Percentiles rank a stretch among this genome's conserved stretches.
phyloP scores from a whole-genome alignment of 345 rosid genomes.

The Ceriops zippeliana region DNA sequence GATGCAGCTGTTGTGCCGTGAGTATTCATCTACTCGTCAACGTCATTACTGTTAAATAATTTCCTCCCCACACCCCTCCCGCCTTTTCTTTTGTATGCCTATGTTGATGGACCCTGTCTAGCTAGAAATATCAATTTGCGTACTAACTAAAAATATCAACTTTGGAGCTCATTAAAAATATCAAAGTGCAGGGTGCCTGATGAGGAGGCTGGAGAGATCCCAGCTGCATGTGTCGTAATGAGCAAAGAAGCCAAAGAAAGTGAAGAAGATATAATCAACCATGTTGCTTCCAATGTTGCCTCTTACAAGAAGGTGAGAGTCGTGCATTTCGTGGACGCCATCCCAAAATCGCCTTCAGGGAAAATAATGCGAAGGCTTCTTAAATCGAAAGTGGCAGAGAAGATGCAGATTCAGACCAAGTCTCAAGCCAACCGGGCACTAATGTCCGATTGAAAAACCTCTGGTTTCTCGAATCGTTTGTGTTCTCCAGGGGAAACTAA shows the following conservation, averaged over 20 bases:
- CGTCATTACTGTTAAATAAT: too few species aligned
- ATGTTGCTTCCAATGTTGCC: constrained; percentile 75
- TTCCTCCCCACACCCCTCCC: too few species aligned
- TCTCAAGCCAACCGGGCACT: not conserved
- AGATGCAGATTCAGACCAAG: constrained; percentile 15
- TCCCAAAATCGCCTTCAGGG: constrained; percentile 90
- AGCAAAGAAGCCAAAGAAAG: constrained; percentile 50
- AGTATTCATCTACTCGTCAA: constrained; percentile 22
- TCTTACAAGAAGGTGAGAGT: constrained; percentile 76
- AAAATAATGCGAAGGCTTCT: constrained; percentile 83
- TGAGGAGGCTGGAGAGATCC: constrained; percentile 94
- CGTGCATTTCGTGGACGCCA: constrained; percentile 66
- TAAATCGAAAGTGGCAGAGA: constrained; percentile 48
- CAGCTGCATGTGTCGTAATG: constrained; percentile 81
- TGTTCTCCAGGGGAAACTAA: too few species aligned
- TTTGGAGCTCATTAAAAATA: not conserved
- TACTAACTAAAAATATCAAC: not conserved
- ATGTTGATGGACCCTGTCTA: too few species aligned
- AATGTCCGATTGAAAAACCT: not conserved
- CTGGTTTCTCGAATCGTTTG: too few species aligned
- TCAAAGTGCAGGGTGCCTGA: constrained; percentile 56
- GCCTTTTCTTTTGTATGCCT: too few species aligned
- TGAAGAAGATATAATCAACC: constrained; percentile 66
- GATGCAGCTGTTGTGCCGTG: constrained; percentile 94
- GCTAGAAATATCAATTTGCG: not conserved